Conservation (phyloP, 208 protist genomes). For the Naegleria lovaniensis region DNA sequence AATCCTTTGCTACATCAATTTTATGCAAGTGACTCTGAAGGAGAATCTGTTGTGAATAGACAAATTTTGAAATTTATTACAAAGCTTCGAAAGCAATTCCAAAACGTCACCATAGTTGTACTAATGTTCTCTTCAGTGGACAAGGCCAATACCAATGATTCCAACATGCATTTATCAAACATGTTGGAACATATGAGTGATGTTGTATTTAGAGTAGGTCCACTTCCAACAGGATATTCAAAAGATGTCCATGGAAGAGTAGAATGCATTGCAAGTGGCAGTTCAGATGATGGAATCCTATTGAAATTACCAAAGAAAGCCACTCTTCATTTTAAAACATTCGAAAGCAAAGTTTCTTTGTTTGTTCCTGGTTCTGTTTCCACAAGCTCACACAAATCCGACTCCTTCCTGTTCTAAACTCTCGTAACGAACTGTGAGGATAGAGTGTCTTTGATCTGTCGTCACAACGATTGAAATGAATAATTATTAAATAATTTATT, state of each 20-base stretch:
- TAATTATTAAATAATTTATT: no score
- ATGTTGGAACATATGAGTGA: not conserved
- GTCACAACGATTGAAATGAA: no score
- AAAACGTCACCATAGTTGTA: not conserved
- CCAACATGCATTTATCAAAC: not conserved
- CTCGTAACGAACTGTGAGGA: no score
- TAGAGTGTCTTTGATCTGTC: no score
- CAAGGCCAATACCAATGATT: not conserved
- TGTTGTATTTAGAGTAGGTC: not conserved
- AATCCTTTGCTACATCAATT: not conserved
- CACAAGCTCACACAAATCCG: no score
- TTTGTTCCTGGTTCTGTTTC: not conserved
- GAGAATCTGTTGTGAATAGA: no score
- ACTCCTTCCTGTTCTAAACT: no score
- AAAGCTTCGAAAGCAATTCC: not conserved
- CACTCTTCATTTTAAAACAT: not conserved
- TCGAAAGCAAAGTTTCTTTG: not conserved
- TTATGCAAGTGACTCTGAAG: not conserved
- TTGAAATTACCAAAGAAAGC: no score
- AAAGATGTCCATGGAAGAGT: conserved; percentile 15
- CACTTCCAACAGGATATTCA: conserved; percentile 4
- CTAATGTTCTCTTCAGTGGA: not conserved
- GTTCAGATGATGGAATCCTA: no score
- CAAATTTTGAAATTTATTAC: not conserved
- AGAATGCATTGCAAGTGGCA: not conserved